Base-by-base conservation (phyloP, 2,329 filamentous ascomycete species). In the Aspergillus oerlinghausenensis region DNA sequence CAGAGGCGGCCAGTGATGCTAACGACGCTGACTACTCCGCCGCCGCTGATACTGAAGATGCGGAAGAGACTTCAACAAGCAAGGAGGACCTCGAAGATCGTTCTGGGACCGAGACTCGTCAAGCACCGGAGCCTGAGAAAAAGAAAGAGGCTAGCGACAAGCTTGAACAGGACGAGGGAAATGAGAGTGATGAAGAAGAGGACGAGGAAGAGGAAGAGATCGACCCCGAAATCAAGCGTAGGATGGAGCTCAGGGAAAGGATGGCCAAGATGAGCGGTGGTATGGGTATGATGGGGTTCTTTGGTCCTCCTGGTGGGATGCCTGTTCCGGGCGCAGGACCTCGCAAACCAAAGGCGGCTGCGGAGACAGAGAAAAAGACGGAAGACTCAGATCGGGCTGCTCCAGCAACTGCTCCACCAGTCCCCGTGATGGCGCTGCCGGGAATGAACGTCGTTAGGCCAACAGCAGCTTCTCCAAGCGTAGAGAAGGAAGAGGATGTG, bases 241-340 rank as follows among this genome's bases (percentile, higher is more conserved):
- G 88, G 70, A 87, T 96, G 75, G 93, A 97, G 71, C 80, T 99
- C 32, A 86, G 94, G 58, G 92, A 94, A 60, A 86, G 94, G 65
- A 99, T 99, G 91, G 94, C 94, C 49, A 97, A 96, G 77, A 94
- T 99, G 88, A 96, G 93, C 64, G 93, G 93, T 55, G 93, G 93
- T 23, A 96, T 96, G 90, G 91, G 91, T 49, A 96, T 97, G 88
- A 86, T 91, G 70, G 90, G 91, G 66, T 94, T 97, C 86, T 95
- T 96, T 72, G 90, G 90, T 19, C 83, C 84, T 21, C 85, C 87
- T 38, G 84, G 82, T 40, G 85, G 73, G 29, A 82, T 88, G 76
- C 78, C 82, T 57, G 76, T 75, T 70, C 59, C 67, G 63, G 62
- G 68, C 53, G 54, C 57, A 35, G 59, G 56, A 45, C 48, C 77